phyloP scores from a whole-genome alignment of 257 asterid genomes.

The Plectranthus barbatus region DNA sequence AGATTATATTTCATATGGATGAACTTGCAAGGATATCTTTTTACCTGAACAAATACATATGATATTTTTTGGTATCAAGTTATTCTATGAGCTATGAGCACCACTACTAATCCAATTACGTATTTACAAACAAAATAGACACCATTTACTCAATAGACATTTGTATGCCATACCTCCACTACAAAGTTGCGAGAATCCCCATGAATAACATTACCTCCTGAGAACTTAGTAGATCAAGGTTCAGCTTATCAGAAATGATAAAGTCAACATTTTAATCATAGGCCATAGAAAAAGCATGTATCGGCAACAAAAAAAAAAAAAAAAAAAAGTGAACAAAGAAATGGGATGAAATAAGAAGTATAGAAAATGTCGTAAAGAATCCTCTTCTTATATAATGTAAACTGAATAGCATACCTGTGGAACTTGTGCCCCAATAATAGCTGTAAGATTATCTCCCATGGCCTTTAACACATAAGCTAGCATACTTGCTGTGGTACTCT shows the following conservation, averaged over 20 bases:
- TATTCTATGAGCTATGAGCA: too few species aligned
- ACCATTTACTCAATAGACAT: background rate
- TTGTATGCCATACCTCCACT: conserved; percentile 26
- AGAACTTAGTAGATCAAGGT: conserved; percentile 21
- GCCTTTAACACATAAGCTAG: conserved; percentile 29
- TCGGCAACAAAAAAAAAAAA: too few species aligned
- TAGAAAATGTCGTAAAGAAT: background rate
- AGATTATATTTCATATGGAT: background rate
- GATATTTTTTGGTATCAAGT: too few species aligned
- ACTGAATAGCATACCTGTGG: conserved; percentile 25
- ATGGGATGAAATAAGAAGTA: background rate
- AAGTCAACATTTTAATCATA: background rate
- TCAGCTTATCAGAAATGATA: background rate
- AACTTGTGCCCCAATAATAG: conserved; percentile 36
- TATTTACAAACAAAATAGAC: too few species aligned
- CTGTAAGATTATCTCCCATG: conserved; percentile 35
- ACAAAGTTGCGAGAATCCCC: conserved; percentile 28
- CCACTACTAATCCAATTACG: too few species aligned
- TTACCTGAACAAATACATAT: background rate
- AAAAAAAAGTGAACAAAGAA: background rate
- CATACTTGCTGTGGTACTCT: conserved; percentile 37
- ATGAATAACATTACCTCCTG: conserved; percentile 24
- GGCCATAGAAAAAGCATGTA: background rate
- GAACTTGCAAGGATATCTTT: background rate
- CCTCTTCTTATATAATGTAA: background rate